Percentiles rank a stretch among this genome's conserved stretches.
These are phyloP conservation scores for Pythium utonaiense DNA, from an alignment of 352 stramenopile species.

Conservation along the genomic window DNA sequence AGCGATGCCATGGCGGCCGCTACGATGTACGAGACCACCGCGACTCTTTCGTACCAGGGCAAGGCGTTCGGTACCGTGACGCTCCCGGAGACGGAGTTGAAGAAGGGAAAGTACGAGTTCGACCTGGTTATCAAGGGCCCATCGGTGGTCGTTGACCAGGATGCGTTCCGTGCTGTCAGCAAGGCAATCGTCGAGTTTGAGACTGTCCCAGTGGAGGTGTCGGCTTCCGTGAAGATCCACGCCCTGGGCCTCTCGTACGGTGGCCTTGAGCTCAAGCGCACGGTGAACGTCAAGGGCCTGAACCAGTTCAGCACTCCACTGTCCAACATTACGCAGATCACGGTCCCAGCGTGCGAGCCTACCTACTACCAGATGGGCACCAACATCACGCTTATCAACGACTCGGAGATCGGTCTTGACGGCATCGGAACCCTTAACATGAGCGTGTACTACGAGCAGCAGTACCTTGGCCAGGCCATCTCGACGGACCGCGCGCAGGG, in stretches of 20 bases:
- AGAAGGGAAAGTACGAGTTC: slow-evolving; percentile 42
- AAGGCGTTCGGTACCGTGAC: slow-evolving; percentile 40
- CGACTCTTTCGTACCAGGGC: slow-evolving; percentile 37
- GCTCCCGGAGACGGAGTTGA: slow-evolving; percentile 46
- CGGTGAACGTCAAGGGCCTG: slow-evolving; percentile 37
- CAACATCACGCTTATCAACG: slow-evolving; percentile 55
- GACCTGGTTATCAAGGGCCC: slow-evolving; percentile 40
- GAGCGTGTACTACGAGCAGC: slow-evolving; percentile 55
- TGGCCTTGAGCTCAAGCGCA: slow-evolving; percentile 41
- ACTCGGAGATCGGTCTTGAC: slow-evolving; percentile 38
- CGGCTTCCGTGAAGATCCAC: slow-evolving; percentile 38
- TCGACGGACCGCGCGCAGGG: not conserved
- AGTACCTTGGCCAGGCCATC: slow-evolving; percentile 51
- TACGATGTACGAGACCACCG: slow-evolving; percentile 39
- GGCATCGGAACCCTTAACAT: slow-evolving; percentile 60
- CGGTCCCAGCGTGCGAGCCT: slow-evolving; percentile 35
- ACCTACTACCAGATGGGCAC: slow-evolving; percentile 44
- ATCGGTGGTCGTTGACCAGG: slow-evolving; percentile 32
- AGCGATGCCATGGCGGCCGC: slow-evolving; percentile 43
- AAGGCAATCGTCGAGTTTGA: slow-evolving; percentile 31
- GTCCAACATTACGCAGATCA: slow-evolving; percentile 47
- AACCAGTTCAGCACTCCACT: slow-evolving; percentile 45
- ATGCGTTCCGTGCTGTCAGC: slow-evolving; percentile 41
- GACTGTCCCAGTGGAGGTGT: slow-evolving; percentile 30
- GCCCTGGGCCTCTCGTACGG: slow-evolving; percentile 39